These are phyloP conservation scores for Amanita rubescens DNA, from an alignment of 768 basidiomycete genomes.

Conservation along the genomic window DNA sequence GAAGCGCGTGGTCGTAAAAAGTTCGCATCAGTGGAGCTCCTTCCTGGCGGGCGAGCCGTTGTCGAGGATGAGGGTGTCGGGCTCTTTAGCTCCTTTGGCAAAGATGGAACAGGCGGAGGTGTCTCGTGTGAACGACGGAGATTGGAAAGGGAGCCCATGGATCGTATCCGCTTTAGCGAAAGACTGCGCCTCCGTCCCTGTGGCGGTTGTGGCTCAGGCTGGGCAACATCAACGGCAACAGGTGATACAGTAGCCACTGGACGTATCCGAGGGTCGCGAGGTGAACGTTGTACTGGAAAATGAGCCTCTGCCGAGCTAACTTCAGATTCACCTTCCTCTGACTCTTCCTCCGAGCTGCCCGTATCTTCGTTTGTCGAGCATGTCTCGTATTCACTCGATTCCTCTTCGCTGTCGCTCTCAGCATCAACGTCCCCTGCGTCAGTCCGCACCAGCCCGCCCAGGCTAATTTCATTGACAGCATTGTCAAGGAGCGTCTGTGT, in stretches of 20 bases:
- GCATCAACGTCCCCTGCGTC: slow-evolving; percentile 79
- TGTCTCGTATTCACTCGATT: slow-evolving; percentile 33
- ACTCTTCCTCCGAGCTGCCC: neutral
- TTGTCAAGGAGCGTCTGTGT: slow-evolving; percentile 72
- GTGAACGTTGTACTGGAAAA: neutral
- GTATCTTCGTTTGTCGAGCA: slow-evolving; percentile 17
- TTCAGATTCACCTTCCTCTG: neutral
- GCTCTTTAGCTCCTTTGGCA: slow-evolving; percentile 26
- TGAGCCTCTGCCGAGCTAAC: neutral
- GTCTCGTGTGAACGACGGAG: slow-evolving; percentile 23
- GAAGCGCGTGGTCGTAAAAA: slow-evolving; percentile 32
- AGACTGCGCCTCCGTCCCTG: slow-evolving; percentile 27
- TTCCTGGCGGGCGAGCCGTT: neutral
- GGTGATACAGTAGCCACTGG: slow-evolving; percentile 13
- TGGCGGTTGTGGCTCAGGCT: neutral
- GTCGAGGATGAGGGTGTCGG: slow-evolving; percentile 10
- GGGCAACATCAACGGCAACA: neutral
- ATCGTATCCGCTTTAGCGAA: slow-evolving; percentile 41
- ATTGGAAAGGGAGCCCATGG: slow-evolving; percentile 28
- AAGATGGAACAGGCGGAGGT: slow-evolving; percentile 38
- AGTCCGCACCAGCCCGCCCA: slow-evolving; percentile 71
- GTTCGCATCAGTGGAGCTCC: slow-evolving; percentile 17
- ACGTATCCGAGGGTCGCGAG: slow-evolving; percentile 1
- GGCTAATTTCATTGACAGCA: slow-evolving; percentile 74
- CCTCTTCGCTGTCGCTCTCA: slow-evolving; percentile 48